Evolutionary conservation across 768 basidiomycete genomes (phyloP).

Genomic region (Boletus rufocinnamomeus): DNA sequence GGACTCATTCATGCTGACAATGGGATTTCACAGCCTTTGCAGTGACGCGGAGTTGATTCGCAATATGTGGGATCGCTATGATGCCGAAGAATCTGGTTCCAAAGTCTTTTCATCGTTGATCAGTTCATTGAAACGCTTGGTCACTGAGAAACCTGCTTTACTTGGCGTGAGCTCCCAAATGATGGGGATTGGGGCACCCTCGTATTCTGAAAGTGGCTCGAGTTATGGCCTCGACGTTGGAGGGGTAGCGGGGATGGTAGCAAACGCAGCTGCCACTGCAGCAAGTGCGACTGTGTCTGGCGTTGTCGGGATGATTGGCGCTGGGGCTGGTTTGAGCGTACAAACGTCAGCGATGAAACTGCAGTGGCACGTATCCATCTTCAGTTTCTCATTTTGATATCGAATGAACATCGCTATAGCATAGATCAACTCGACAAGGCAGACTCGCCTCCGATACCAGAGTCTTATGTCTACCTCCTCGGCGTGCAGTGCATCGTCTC

Average conservation of each 20-base stretch:
- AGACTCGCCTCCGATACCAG: slow-evolving; percentile 91
- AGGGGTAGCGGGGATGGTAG: slow-evolving; percentile 80
- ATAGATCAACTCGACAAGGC: slow-evolving; percentile 99
- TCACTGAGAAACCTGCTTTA: slow-evolving; percentile 85
- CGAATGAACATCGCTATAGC: slow-evolving; percentile 42
- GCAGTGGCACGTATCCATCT: slow-evolving; percentile 66
- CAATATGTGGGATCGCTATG: slow-evolving; percentile 78
- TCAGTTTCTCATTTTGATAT: neutral
- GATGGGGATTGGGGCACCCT: slow-evolving; percentile 70
- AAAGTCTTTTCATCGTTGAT: slow-evolving; percentile 79
- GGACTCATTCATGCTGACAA: slow-evolving; percentile 3
- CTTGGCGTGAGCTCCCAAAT: slow-evolving; percentile 82
- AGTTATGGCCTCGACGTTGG: slow-evolving; percentile 63
- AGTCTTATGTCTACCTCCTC: slow-evolving; percentile 90
- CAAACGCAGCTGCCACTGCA: slow-evolving; percentile 75
- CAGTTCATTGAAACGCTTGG: slow-evolving; percentile 78
- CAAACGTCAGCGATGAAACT: slow-evolving; percentile 82
- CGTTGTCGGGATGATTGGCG: slow-evolving; percentile 83
- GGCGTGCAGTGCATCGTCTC: slow-evolving; percentile 86
- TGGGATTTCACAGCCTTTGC: slow-evolving; percentile 54
- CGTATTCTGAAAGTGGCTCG: slow-evolving; percentile 32
- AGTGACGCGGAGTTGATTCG: slow-evolving; percentile 78
- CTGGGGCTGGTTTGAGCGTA: slow-evolving; percentile 67
- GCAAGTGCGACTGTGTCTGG: slow-evolving; percentile 83
- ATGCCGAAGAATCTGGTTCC: slow-evolving; percentile 58